Conservation (phyloP, 2,329 filamentous ascomycete genomes). For the Ophiosphaerella narmari region DNA sequence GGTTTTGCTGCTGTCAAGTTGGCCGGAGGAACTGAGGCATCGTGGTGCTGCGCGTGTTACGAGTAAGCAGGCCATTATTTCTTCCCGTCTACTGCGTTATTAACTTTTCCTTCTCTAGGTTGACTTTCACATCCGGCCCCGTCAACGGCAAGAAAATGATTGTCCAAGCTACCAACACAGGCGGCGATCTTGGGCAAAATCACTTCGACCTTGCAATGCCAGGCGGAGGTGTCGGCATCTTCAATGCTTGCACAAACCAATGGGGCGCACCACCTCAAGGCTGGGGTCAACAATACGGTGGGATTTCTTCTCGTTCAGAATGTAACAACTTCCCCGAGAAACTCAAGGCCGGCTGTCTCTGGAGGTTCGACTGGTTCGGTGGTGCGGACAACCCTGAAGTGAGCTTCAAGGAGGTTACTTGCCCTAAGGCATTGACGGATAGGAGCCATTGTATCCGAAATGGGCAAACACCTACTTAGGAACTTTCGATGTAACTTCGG, state of each 20-base stretch:
- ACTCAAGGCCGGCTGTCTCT: conserved; percentile 44
- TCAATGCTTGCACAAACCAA: conserved; percentile 40
- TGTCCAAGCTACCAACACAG: conserved; percentile 68
- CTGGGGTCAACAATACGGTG: conserved; percentile 44
- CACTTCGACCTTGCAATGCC: conserved; percentile 47
- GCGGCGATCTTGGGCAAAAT: conserved; percentile 41
- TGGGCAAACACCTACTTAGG: background rate
- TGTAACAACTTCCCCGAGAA: conserved; percentile 43
- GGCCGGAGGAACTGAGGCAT: conserved; percentile 57
- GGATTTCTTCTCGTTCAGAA: conserved; percentile 35
- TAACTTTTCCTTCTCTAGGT: conserved; percentile 25
- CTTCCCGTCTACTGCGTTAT: background rate
- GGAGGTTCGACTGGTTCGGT: conserved; percentile 45
- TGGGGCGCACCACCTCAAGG: conserved; percentile 40
- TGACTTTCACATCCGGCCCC: conserved; percentile 63
- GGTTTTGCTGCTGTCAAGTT: conserved; percentile 68
- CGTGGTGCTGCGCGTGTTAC: conserved; percentile 70
- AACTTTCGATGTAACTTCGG: too few relatives aligned
- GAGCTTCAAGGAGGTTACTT: conserved; percentile 39
- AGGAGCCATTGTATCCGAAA: conserved; percentile 34
- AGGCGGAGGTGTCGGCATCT: conserved; percentile 43
- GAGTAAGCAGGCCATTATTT: conserved; percentile 38
- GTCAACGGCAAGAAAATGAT: conserved; percentile 65
- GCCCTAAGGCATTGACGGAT: conserved; percentile 39
- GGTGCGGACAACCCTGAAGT: conserved; percentile 41